Evolutionary conservation across 2,329 filamentous ascomycete genomes (phyloP).

Genomic region (Colletotrichum sp.): DNA sequence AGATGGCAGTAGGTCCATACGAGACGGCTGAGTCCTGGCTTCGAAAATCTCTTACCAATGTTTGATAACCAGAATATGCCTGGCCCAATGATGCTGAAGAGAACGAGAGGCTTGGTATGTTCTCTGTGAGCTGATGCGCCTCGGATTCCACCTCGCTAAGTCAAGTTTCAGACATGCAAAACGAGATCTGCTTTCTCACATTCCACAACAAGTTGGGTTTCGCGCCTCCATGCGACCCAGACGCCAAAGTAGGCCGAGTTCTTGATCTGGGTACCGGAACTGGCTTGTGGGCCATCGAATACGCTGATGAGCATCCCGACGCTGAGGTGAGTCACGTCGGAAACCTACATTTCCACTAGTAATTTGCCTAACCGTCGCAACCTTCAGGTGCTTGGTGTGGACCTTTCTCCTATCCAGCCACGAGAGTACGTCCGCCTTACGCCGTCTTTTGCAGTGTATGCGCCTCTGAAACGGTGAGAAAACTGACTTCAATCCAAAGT

Average conservation of each 20-base stretch:
- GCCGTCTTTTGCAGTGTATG: too few relatives aligned
- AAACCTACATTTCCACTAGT: neutral
- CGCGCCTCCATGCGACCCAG: neutral
- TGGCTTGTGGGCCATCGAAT: neutral
- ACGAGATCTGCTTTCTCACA: neutral
- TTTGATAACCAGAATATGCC: neutral
- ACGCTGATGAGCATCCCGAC: neutral
- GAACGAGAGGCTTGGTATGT: neutral
- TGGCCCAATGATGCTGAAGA: neutral
- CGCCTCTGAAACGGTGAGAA: neutral
- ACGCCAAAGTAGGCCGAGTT: neutral
- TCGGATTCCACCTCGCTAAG: neutral
- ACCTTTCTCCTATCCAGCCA: slow-evolving; percentile 44
- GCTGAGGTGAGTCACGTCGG: neutral
- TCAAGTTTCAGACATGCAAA: neutral
- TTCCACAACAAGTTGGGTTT: neutral
- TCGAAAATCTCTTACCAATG: neutral
- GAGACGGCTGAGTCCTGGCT: neutral
- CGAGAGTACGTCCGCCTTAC: slow-evolving; percentile 26
- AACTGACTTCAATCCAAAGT: slow-evolving; percentile 21
- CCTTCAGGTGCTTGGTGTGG: slow-evolving; percentile 37
- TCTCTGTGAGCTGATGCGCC: neutral
- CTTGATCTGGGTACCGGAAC: neutral
- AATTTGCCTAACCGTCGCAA: neutral
- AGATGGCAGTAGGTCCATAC: neutral